Evolutionary conservation across 495 filamentous ascomycete species (phyloP).

Genomic region (Aspergillus asperescens): DNA sequence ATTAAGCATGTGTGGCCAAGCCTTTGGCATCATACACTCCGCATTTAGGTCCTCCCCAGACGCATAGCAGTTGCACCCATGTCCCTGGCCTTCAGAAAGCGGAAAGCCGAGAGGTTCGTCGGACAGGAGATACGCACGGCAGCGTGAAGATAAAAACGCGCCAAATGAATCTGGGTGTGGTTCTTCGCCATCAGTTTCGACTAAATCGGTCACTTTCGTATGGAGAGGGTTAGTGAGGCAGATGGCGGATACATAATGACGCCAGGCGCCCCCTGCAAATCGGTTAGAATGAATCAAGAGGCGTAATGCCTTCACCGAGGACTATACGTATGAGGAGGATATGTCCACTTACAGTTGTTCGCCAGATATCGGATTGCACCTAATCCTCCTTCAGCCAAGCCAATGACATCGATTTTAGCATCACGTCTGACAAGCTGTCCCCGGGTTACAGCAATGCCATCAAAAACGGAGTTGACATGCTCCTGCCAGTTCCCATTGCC

Average conservation of each 20-base stretch:
- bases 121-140: conserved; percentile 57
- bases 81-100: conserved; percentile 35
- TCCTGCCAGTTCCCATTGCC: conserved; percentile 44
- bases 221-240: conserved; percentile 33
- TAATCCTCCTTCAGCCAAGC: conserved; percentile 52
- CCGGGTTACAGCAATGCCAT: conserved; percentile 47
- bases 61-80: conserved; percentile 47
- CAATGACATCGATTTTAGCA: conserved; percentile 61
- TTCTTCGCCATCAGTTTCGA: conserved; percentile 10
- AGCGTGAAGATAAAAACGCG: conserved; percentile 44
- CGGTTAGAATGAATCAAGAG: neutral
- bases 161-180: conserved; percentile 24
- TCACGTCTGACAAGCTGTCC: conserved; percentile 30
- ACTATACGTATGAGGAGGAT: neutral
- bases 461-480: conserved; percentile 62
- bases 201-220: conserved; percentile 13
- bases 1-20: conserved; percentile 34
- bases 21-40: conserved; percentile 39
- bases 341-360: conserved; percentile 44
- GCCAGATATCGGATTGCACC: conserved; percentile 52
- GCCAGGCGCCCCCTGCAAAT: conserved; percentile 33
- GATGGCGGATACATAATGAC: conserved; percentile 29
- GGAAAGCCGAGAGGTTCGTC: conserved; percentile 41
- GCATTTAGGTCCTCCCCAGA: conserved; percentile 36
- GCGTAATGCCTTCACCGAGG: neutral